These are phyloP conservation scores for Thuidium tamariscinum DNA, from an alignment of 225 moss, liverwort and hornwort genomes.

Conservation along the genomic window DNA sequence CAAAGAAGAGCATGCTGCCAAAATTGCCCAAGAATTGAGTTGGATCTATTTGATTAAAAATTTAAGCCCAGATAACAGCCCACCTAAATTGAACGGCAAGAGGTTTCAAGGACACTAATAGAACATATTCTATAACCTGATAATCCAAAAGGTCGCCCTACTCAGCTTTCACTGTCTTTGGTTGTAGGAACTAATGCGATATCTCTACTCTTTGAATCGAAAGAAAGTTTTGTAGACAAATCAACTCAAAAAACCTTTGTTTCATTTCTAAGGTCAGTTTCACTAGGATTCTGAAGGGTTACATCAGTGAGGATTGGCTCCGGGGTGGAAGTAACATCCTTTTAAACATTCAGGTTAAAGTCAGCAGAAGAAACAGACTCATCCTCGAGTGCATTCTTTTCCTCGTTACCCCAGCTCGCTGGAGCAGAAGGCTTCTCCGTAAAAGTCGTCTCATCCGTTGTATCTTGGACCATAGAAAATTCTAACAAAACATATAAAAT, in stretches of 20 bases:
- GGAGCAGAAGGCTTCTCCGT: conserved; percentile 29
- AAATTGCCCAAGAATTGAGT: not conserved
- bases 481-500: conserved; percentile 24
- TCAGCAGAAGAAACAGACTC: conserved; percentile 23
- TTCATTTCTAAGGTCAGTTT: conserved; percentile 41
- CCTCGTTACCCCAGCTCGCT: conserved; percentile 49
- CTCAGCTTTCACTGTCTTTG: conserved; percentile 63
- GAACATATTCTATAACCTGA: not conserved
- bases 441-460: conserved; percentile 42
- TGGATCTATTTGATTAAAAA: not conserved
- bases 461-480: conserved; percentile 57
- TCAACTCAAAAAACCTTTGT: conserved; percentile 32
- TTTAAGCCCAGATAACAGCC: not conserved
- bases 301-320: conserved; percentile 14
- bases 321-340: conserved; percentile 18
- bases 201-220: conserved; percentile 25
- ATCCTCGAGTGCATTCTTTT: conserved; percentile 18
- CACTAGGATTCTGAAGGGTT: conserved; percentile 37
- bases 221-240: conserved; percentile 25
- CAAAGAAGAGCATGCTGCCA: not conserved
- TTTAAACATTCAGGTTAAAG: not conserved
- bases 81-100: not conserved
- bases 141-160: not conserved
- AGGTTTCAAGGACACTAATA: not conserved
- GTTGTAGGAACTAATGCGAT: conserved; percentile 25